Evolutionary conservation across 2,329 filamentous ascomycete species (phyloP), one percentile per base, ranked within the genome.

Genomic region (Phoma herbarum): DNA sequence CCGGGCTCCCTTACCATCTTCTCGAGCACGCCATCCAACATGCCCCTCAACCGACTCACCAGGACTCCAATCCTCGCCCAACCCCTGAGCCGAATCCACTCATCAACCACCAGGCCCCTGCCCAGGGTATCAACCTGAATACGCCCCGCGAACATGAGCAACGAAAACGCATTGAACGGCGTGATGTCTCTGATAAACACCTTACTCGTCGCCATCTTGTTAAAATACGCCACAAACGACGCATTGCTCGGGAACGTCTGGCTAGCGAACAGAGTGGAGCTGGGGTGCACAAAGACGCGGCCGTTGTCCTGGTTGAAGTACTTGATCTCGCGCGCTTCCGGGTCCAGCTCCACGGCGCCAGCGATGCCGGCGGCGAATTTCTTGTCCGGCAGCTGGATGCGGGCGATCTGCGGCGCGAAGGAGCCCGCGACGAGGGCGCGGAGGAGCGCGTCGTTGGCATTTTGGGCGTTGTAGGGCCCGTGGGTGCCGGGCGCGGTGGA

Each of bases 1-100:
- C 83, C 83, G 0, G 91, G 91, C 62, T 91, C 88, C 74, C 93
- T 91, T 47, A 97, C 87, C 77, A 93, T 93, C 64, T 85, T 83
- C 57, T 90, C 90, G 70, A 99, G 85, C 61, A 96, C 83, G 64
- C 89, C 87, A 79, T 99, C 95, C 52, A 99, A 83, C 88, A 98
- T 91, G 57, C 88, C 88, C 62, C 95, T 85, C 65, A 99, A 78
- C 62, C 94, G 84, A 44, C 90, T 91, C 2, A 97, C 90, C 66
- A 99, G 77, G 12, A 98, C 94, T 28, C 94, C 95, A 63, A 99
- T 95, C 45, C 95, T 86, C 1, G 95, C 94, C 95, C 95, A 99
- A 0, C 95, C 95, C 23, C 92, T 85, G 29, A 99, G 80, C 33
- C 86, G 77, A 31, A 98, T 81, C 95, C 94, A 98, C 50, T 92